A percentile compares a stretch with the other conserved stretches of the same genome.
Conservation (phyloP, 768 basidiomycete species). For the Panellus pusillus region DNA sequence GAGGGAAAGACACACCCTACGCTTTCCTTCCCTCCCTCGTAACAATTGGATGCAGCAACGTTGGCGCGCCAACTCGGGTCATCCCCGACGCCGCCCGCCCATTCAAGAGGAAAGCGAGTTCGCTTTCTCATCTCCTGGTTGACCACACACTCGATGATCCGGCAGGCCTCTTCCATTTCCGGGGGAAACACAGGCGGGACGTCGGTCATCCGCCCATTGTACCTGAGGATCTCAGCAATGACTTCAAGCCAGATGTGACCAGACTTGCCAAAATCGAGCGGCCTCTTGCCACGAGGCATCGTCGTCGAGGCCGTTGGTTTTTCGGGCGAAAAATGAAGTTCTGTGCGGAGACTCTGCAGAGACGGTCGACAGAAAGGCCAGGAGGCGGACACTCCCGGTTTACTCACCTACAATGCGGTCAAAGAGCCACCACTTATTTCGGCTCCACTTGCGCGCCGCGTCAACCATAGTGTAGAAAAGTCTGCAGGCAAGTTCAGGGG, state of each 20-base stretch:
- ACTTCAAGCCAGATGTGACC: neutral
- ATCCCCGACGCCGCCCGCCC: conserved; percentile 40
- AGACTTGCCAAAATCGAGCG: conserved; percentile 68
- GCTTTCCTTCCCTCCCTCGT: conserved; percentile 77
- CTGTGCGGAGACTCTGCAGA: conserved; percentile 69
- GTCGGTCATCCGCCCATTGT: conserved; percentile 69
- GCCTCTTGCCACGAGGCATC: conserved; percentile 66
- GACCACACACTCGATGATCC: conserved; percentile 66
- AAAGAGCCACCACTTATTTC: conserved; percentile 85
- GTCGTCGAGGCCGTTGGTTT: conserved; percentile 41
- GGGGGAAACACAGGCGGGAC: conserved; percentile 58
- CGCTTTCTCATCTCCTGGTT: conserved; percentile 69
- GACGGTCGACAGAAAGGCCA: neutral
- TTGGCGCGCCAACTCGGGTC: conserved; percentile 67
- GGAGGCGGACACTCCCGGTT: neutral
- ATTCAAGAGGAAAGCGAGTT: conserved; percentile 64
- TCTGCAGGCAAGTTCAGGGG: conserved; percentile 71
- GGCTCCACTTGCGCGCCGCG: conserved; percentile 59
- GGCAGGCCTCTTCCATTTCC: conserved; percentile 79
- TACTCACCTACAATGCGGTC: conserved; percentile 58
- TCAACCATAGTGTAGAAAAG: conserved; percentile 75
- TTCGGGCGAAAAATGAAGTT: conserved; percentile 74
- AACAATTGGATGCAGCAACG: conserved; percentile 84
- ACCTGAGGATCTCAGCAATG: conserved; percentile 47
- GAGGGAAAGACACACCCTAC: conserved; percentile 46